Base-by-base conservation (phyloP, 2,329 filamentous ascomycete genomes). In the Didymella sp. region DNA sequence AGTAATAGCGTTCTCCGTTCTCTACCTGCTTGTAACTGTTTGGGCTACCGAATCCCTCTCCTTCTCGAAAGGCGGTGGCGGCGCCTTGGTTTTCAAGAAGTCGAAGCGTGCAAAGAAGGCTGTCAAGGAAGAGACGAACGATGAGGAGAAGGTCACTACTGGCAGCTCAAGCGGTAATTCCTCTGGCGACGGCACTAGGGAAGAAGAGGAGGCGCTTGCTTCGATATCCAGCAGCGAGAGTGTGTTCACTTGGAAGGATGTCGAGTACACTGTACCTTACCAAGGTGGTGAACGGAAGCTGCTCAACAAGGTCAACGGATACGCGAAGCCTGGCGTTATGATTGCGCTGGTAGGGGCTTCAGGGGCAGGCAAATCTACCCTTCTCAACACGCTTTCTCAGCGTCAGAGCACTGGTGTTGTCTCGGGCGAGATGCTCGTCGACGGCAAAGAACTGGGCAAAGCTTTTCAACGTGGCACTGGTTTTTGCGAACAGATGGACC, bases 271-370 rank as follows among this genome's bases (percentile, higher is more conserved):
- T 0, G 89, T 94, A 0, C 88, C 88, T 0, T 89, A 88, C 59
- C 80, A 86, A 38, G 84, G 84, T 6, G 86, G 86, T 42, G 81
- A 85, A 48, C 82, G 84, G 33, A 83, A 86, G 70, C 79, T 91
- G 1, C 78, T 91, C 44, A 88, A 90, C 67, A 82, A 86, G 5
- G 85, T 95, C 57, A 88, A 82, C 55, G 91, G 91, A 1, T 94
- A 90, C 64, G 90, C 87, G 1, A 92, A 92, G 68, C 91, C 91
- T 1, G 91, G 91, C 17, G 77, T 89, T 17, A 87, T 96, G 84
- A 87, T 91, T 40, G 91, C 91, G 0, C 79, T 96, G 1, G 91
- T 95, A 81, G 92, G 92, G 51, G 89, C 89, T 1, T 91, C 88
- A 0, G 89, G 88, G 1, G 91, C 92, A 8, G 92, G 91, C 12